These are phyloP conservation scores for Paxillus ammoniavirescens DNA, from an alignment of 768 basidiomycete genomes.

Conservation along the genomic window DNA sequence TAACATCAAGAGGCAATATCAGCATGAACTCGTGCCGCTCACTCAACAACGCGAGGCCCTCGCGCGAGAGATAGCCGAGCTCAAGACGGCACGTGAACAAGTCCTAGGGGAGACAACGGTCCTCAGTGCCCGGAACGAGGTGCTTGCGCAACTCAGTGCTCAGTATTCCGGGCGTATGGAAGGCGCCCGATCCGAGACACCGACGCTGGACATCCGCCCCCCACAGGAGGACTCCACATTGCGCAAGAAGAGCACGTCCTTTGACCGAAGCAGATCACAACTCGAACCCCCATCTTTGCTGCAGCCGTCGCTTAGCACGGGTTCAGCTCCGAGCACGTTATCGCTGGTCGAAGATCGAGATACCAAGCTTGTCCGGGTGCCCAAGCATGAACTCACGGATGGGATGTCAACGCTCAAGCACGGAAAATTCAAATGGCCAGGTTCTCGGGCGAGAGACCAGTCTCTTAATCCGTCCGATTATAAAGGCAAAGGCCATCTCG, in stretches of 20 bases:
- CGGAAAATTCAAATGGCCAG: constrained; percentile 73
- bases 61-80: constrained; percentile 78
- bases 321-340: constrained; percentile 16
- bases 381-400: constrained; percentile 37
- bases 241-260: constrained; percentile 26
- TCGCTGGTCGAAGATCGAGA: constrained; percentile 30
- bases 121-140: constrained; percentile 89
- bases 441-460: constrained; percentile 50
- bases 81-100: constrained; percentile 81
- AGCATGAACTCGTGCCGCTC: constrained; percentile 81
- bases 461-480: constrained; percentile 33
- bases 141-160: constrained; percentile 83
- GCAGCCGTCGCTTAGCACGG: constrained; percentile 17
- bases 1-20: constrained; percentile 82
- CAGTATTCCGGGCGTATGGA: constrained; percentile 84
- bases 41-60: constrained; percentile 79
- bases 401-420: constrained; percentile 49
- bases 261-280: constrained; percentile 23
- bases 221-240: constrained; percentile 10
- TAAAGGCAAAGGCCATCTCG: constrained; percentile 43
- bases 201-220: constrained; percentile 5
- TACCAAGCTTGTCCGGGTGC: constrained; percentile 24
- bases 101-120: constrained; percentile 91
- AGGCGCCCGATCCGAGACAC: constrained; percentile 15
- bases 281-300: constrained; percentile 5